Evolutionary conservation across 345 rosid species (phyloP).

Genomic region (Chamaenerion angustifolium): DNA sequence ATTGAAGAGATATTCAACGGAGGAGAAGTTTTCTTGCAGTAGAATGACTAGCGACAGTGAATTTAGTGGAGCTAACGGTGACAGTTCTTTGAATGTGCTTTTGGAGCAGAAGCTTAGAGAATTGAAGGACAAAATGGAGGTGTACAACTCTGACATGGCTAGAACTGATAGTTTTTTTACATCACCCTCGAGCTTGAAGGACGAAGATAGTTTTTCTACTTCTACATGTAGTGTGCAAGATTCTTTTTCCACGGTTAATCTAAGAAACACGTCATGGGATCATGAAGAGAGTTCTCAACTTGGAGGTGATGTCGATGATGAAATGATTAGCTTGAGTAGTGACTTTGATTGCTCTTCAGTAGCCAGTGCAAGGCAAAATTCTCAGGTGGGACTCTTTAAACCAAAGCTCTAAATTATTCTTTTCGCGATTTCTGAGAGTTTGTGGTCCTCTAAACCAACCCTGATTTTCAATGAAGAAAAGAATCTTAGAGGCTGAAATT

Average conservation of each 20-base stretch:
- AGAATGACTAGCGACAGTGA: slow-evolving; percentile 12
- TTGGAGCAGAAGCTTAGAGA: slow-evolving; percentile 70
- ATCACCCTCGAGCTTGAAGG: slow-evolving; percentile 14
- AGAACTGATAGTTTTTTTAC: slow-evolving; percentile 22
- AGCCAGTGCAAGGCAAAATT: slow-evolving; percentile 17
- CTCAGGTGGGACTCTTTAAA: slow-evolving; percentile 39
- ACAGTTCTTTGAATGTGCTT: slow-evolving; percentile 44
- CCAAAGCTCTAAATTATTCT: not conserved
- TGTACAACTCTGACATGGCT: slow-evolving; percentile 31
- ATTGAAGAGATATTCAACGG: slow-evolving; percentile 27
- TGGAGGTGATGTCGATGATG: slow-evolving; percentile 14
- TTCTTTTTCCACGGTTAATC: slow-evolving; percentile 14
- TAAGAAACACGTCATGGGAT: slow-evolving; percentile 17
- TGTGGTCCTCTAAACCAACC: too few species aligned
- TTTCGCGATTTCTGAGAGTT: too few species aligned
- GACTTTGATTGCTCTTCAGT: slow-evolving; percentile 25
- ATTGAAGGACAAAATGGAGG: slow-evolving; percentile 45
- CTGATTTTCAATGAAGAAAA: too few species aligned
- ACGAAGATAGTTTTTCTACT: slow-evolving; percentile 17
- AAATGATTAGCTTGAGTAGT: slow-evolving; percentile 13
- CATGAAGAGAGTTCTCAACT: slow-evolving; percentile 19
- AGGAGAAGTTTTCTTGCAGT: slow-evolving; percentile 15
- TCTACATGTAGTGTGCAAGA: slow-evolving; percentile 23
- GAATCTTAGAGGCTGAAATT: too few species aligned
- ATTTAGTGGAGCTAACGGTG: slow-evolving; percentile 17